phyloP scores from a whole-genome alignment of 805 yeast genomes.

The Myxozyma geophila region DNA sequence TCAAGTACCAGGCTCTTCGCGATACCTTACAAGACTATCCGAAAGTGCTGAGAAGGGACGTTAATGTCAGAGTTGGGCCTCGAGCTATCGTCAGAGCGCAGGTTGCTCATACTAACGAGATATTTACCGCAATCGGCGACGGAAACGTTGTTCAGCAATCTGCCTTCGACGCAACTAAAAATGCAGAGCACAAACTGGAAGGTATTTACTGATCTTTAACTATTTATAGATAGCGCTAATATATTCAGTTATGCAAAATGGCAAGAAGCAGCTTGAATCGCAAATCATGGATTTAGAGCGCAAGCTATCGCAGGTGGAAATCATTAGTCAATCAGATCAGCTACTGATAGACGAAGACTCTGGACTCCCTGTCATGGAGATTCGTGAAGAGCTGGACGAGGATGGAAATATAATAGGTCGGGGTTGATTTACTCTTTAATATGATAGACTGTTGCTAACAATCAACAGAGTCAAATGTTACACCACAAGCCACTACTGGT shows the following conservation, averaged over 20 bases:
- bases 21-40: conserved; percentile 21
- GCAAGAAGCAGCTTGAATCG: conserved; percentile 2
- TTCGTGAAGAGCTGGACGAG: conserved; percentile 81
- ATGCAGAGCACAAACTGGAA: conserved; percentile 24
- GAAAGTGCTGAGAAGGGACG: conserved; percentile 12
- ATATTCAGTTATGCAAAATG: conserved; percentile 15
- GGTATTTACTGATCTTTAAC: conserved; percentile 7
- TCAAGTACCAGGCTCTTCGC: conserved; percentile 11
- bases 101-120: conserved; percentile 32
- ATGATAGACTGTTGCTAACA: too few species aligned
- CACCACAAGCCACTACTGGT: conserved; percentile 28
- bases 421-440: not conserved
- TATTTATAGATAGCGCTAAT: not conserved
- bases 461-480: conserved; percentile 17
- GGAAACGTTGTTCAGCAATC: conserved; percentile 29
- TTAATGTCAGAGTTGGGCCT: conserved; percentile 19
- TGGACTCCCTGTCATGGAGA: conserved; percentile 74
- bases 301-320: conserved; percentile 20
- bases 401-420: conserved; percentile 65
- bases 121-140: conserved; percentile 27
- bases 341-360: conserved; percentile 46
- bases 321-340: conserved; percentile 18
- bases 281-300: conserved; percentile 18
- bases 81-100: conserved; percentile 28
- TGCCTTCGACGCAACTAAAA: conserved; percentile 28